Evolutionary conservation across 306 rosid genomes (phyloP).

Genomic region (Quercus aquifolioides): DNA sequence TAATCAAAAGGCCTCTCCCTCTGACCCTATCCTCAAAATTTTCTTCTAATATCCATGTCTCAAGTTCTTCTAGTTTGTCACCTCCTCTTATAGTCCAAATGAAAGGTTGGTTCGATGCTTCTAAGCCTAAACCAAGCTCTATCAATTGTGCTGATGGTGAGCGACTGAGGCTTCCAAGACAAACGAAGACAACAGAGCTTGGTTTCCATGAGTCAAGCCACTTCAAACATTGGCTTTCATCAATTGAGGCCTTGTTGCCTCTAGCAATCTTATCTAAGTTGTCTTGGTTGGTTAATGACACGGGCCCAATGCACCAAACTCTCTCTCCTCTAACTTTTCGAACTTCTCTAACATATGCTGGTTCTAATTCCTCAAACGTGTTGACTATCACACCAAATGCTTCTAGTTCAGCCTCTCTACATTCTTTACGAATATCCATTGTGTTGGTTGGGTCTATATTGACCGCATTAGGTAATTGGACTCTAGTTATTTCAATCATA

Average conservation of each 20-base stretch:
- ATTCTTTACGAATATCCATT: background rate
- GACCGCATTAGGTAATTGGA: constrained; percentile 18
- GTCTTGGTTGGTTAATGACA: constrained; percentile 6
- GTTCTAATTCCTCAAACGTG: constrained; percentile 60
- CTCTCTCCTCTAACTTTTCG: constrained; percentile 15
- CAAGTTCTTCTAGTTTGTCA: constrained; percentile 34
- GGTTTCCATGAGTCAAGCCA: constrained; percentile 46
- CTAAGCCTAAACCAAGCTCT: constrained; percentile 54
- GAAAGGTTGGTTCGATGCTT: constrained; percentile 44
- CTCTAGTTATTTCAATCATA: constrained; percentile 35
- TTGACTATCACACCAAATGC: constrained; percentile 46
- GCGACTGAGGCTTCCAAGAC: constrained; percentile 54
- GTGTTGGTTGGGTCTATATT: too few relatives aligned
- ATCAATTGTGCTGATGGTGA: constrained; percentile 26
- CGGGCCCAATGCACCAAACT: constrained; percentile 46
- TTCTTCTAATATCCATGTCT: constrained; percentile 35
- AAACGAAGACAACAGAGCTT: constrained; percentile 37
- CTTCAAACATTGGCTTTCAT: constrained; percentile 22
- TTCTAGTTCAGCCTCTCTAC: constrained; percentile 37
- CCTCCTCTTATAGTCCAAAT: constrained; percentile 47
- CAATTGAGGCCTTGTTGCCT: constrained; percentile 37
- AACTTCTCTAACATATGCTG: constrained; percentile 21
- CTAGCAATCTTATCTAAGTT: constrained; percentile 22
- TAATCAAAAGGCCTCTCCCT: constrained; percentile 31
- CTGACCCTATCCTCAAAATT: constrained; percentile 44